Evolutionary conservation across 2,329 filamentous ascomycete genomes (phyloP).

Genomic region (Thelonectria blattea): DNA sequence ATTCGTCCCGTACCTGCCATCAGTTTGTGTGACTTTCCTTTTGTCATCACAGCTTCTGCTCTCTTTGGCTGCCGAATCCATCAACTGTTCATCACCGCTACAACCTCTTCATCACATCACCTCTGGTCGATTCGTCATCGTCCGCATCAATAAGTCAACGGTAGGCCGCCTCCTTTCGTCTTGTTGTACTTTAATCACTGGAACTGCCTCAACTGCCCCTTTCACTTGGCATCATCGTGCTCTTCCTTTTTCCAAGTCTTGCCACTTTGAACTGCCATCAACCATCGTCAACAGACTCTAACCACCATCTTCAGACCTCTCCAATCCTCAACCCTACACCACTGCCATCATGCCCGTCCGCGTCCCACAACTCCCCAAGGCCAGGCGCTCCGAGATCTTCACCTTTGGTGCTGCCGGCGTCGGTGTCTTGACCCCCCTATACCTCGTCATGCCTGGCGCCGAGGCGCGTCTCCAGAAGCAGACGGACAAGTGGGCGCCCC

Average conservation of each 20-base stretch:
- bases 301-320: constrained; percentile 8
- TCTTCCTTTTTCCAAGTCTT: background rate
- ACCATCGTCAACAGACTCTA: background rate
- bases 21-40: constrained; percentile 16
- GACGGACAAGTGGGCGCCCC: constrained; percentile 63
- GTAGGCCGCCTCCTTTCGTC: background rate
- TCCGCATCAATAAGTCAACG: background rate
- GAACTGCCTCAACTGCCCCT: background rate
- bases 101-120: background rate
- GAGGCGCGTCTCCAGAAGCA: constrained; percentile 60
- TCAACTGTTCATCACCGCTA: background rate
- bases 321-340: constrained; percentile 3
- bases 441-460: constrained; percentile 62
- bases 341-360: constrained; percentile 53
- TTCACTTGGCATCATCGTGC: background rate
- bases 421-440: constrained; percentile 61
- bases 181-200: background rate
- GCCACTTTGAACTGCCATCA: background rate
- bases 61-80: background rate
- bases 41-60: constrained; percentile 13
- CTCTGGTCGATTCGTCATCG: background rate
- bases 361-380: constrained; percentile 55
- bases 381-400: constrained; percentile 56
- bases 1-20: constrained; percentile 7
- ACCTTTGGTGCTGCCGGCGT: constrained; percentile 61